A percentile compares a stretch with the other conserved stretches of the same genome.
phyloP scores from a whole-genome alignment of 192 early-diverging fungal genomes.

The Jimgerdemannia flammicorona region DNA sequence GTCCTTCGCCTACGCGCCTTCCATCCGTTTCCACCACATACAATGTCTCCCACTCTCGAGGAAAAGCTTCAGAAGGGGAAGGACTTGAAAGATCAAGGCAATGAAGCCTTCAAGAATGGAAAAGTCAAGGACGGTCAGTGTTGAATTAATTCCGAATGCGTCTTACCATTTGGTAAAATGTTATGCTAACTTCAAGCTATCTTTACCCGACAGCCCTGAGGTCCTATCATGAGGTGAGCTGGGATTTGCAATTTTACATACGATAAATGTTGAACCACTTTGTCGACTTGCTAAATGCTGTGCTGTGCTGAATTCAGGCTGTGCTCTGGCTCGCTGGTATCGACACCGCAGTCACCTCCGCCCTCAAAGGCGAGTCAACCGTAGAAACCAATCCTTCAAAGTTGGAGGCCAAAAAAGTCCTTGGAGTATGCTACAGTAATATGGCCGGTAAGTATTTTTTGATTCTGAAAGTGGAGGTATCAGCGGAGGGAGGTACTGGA shows the following conservation, averaged over 20 bases:
- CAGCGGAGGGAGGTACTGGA: background rate
- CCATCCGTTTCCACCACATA: background rate
- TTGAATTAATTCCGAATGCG: background rate
- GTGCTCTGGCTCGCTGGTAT: slow-evolving; percentile 8
- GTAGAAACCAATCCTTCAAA: background rate
- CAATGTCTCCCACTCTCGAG: background rate
- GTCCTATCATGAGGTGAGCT: slow-evolving; percentile 12
- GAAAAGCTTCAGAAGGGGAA: slow-evolving; percentile 13
- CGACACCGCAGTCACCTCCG: background rate
- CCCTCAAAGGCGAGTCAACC: background rate
- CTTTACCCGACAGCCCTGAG: slow-evolving; percentile 2
- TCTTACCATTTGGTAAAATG: background rate
- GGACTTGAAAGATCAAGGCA: slow-evolving; percentile 12
- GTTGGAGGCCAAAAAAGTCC: slow-evolving; percentile 1
- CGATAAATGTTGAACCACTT: background rate
- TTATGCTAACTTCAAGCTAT: background rate
- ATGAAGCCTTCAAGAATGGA: background rate
- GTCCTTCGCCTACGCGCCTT: too few species aligned
- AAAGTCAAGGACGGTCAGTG: slow-evolving; percentile 8
- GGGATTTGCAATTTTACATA: background rate
- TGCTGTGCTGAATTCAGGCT: background rate
- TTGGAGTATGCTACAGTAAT: slow-evolving; percentile 14
- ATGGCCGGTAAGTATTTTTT: slow-evolving; percentile 10
- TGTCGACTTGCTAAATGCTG: background rate
- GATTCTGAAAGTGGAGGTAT: background rate